phyloP scores from a whole-genome alignment of 2,329 filamentous ascomycete species.

The Ophiocordyceps robertsii region DNA sequence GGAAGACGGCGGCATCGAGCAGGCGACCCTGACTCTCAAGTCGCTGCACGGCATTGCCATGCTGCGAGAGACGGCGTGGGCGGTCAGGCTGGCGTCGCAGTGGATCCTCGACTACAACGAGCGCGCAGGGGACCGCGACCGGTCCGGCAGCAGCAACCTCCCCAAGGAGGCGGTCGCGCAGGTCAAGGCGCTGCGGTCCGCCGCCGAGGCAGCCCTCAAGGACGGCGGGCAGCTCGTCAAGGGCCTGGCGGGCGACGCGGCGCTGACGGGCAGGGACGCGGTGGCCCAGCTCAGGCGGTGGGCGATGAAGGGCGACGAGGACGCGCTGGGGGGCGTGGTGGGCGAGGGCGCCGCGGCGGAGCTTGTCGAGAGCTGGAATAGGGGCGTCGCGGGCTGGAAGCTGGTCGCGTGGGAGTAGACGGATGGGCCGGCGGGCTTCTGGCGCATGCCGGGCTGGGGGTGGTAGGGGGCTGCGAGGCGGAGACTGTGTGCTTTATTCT shows the following conservation, averaged over 20 bases:
- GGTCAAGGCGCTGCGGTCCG: slow-evolving; percentile 18
- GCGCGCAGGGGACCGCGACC: slow-evolving; percentile 24
- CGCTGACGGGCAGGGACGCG: slow-evolving; percentile 12
- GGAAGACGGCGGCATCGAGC: slow-evolving; percentile 4
- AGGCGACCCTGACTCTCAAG: slow-evolving; percentile 12
- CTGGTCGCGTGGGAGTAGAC: slow-evolving; percentile 20
- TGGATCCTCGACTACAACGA: slow-evolving; percentile 23
- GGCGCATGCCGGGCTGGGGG: too few species aligned
- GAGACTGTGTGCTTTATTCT: too few species aligned
- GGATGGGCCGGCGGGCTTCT: too few species aligned
- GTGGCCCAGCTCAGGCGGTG: slow-evolving; percentile 12
- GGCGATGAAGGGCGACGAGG: slow-evolving; percentile 13
- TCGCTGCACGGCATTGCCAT: slow-evolving; percentile 23
- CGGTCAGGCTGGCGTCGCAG: slow-evolving; percentile 15
- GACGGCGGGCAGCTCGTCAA: slow-evolving; percentile 17
- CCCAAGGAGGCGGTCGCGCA: slow-evolving; percentile 21
- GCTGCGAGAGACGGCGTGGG: slow-evolving; percentile 23
- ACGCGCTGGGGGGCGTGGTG: slow-evolving; percentile 10
- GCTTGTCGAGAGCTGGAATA: slow-evolving; percentile 20
- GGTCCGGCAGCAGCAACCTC: slow-evolving; percentile 22
- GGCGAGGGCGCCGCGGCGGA: slow-evolving; percentile 11
- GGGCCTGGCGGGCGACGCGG: slow-evolving; percentile 16
- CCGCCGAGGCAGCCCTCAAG: slow-evolving; percentile 16
- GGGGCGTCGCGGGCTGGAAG: slow-evolving; percentile 20
- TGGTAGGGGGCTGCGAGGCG: background rate